Conservation (phyloP, 176 grass and related monocot genomes). For the Cenchrus fungigraminus region DNA sequence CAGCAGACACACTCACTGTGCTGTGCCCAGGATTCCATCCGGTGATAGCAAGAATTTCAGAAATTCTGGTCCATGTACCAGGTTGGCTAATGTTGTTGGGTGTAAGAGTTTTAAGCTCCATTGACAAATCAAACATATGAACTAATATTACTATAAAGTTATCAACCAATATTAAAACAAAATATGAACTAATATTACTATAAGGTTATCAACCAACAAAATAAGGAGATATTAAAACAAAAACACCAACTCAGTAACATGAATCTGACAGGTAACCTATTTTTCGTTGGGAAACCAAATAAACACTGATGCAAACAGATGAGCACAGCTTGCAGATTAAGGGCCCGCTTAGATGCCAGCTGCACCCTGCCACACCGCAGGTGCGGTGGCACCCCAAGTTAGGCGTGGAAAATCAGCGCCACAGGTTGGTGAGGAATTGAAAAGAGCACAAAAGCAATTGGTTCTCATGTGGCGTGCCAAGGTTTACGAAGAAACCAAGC, state of each 20-base stretch:
- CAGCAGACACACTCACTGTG: neutral
- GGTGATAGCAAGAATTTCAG: neutral
- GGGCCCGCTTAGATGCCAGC: no score
- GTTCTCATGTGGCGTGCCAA: no score
- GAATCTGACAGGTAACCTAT: neutral
- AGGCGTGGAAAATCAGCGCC: no score
- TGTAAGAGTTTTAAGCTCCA: neutral
- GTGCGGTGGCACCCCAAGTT: no score
- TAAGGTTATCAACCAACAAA: neutral
- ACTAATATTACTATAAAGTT: neutral
- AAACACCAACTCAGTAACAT: neutral
- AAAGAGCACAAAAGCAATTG: no score
- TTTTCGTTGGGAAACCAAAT: neutral
- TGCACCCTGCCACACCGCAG: no score
- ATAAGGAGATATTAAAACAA: neutral
- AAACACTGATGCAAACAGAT: neutral
- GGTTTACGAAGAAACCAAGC: no score
- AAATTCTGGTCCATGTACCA: neutral
- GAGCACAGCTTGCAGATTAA: neutral
- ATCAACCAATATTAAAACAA: neutral
- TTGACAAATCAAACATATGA: slow-evolving; percentile 6
- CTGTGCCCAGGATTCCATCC: neutral
- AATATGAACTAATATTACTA: neutral
- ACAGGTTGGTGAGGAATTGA: no score
- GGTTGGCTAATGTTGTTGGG: neutral